phyloP scores from a whole-genome alignment of 2,329 filamentous ascomycete genomes.

The Chaetomium sp. region DNA sequence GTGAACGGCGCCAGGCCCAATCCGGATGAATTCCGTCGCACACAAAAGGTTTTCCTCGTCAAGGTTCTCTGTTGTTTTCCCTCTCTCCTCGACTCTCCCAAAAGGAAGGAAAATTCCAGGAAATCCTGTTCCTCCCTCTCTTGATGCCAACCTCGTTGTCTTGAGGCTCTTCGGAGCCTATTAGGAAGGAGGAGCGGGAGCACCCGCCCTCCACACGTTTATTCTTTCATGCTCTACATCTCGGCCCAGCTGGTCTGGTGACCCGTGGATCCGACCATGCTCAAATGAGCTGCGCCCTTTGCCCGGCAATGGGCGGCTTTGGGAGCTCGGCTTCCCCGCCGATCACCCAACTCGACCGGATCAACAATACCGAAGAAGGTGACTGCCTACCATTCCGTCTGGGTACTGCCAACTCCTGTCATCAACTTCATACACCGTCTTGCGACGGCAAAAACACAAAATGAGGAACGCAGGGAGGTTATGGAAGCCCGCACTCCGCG shows the following conservation, averaged over 20 bases:
- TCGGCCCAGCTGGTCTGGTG: constrained; percentile 24
- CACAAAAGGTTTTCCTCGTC: constrained; percentile 22
- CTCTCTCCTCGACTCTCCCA: not conserved
- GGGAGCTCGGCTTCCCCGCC: constrained; percentile 30
- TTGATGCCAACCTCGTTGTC: not conserved
- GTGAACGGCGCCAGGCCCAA: constrained; percentile 10
- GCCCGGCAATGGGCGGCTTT: constrained; percentile 44
- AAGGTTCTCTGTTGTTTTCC: not conserved
- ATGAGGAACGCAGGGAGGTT: constrained; percentile 35
- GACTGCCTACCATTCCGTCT: not conserved
- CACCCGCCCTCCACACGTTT: constrained; percentile 4
- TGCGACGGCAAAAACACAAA: constrained; percentile 8
- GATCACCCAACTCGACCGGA: constrained; percentile 26
- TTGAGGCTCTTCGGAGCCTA: not conserved
- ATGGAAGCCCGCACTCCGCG: constrained; percentile 33
- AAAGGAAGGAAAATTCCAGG: not conserved
- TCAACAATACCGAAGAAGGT: constrained; percentile 14
- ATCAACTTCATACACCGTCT: not conserved
- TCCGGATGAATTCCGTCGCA: constrained; percentile 14
- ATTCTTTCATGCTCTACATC: constrained; percentile 6
- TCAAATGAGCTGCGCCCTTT: constrained; percentile 28
- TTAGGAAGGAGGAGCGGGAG: constrained; percentile 11
- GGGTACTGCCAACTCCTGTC: not conserved
- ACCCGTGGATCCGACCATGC: constrained; percentile 18
- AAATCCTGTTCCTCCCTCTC: not conserved